phyloP scores from a whole-genome alignment of 176 grass and related monocot species.

The Alopecurus myosuroides region DNA sequence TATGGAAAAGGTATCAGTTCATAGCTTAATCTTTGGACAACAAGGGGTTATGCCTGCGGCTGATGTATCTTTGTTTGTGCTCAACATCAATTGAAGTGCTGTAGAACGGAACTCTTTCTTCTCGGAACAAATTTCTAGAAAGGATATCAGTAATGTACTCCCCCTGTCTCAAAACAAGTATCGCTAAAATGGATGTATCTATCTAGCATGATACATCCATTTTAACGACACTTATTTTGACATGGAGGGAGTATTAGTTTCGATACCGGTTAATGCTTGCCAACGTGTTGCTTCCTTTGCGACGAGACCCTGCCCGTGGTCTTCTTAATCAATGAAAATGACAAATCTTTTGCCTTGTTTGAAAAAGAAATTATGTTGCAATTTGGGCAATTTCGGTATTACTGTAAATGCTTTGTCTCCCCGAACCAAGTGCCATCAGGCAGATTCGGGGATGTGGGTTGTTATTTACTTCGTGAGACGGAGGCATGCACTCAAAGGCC shows the following conservation, averaged over 20 bases:
- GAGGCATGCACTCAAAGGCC: not conserved
- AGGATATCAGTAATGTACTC: not conserved
- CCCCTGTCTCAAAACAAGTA: too few relatives aligned
- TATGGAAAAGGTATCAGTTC: not conserved
- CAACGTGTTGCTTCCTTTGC: too few relatives aligned
- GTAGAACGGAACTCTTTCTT: not conserved
- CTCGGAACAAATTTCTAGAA: not conserved
- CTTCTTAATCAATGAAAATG: too few relatives aligned
- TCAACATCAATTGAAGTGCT: not conserved
- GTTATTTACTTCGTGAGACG: not conserved
- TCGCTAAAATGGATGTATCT: too few relatives aligned
- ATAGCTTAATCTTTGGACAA: not conserved
- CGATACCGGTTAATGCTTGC: not conserved
- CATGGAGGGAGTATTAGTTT: too few relatives aligned
- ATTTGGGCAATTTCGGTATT: not conserved
- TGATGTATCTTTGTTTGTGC: too few relatives aligned
- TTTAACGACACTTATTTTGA: too few relatives aligned
- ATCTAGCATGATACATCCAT: too few relatives aligned
- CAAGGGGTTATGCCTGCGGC: too few relatives aligned
- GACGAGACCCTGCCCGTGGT: too few relatives aligned
- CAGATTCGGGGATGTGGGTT: not conserved
- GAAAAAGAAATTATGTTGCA: too few relatives aligned
- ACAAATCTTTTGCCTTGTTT: too few relatives aligned
- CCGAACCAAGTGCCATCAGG: not conserved
- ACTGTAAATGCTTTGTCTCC: not conserved